A percentile compares a stretch with the other conserved stretches of the same genome.
Conservation (phyloP, 2,329 filamentous ascomycete genomes). For the Trichoderma harzianum region DNA sequence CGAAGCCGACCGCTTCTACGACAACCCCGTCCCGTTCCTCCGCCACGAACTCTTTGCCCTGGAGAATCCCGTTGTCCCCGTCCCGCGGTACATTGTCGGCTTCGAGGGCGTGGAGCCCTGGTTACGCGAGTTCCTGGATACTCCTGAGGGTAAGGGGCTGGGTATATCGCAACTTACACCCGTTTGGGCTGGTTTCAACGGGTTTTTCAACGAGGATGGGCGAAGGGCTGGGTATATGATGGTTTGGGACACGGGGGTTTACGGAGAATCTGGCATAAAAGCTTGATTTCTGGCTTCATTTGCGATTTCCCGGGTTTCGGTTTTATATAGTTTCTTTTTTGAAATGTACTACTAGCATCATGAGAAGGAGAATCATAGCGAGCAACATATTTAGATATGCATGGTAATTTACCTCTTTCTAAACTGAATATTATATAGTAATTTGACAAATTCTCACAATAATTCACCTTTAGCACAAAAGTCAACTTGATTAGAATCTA, state of each 20-base stretch:
- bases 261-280: constrained; percentile 21
- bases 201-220: constrained; percentile 60
- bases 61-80: constrained; percentile 18
- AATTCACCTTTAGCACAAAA: neutral
- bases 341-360: neutral
- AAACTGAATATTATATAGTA: neutral
- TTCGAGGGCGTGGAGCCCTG: constrained; percentile 56
- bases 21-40: constrained; percentile 57
- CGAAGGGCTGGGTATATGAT: constrained; percentile 54
- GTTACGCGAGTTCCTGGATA: constrained; percentile 44
- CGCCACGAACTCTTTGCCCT: constrained; percentile 46
- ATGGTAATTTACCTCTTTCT: neutral
- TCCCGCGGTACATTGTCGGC: constrained; percentile 58
- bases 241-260: constrained; percentile 55
- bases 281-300: neutral
- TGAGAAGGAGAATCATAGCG: neutral
- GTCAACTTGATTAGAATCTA: neutral
- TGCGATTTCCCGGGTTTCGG: neutral
- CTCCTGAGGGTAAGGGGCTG: constrained; percentile 38
- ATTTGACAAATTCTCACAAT: neutral
- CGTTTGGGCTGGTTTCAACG: constrained; percentile 58
- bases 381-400: neutral
- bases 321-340: neutral
- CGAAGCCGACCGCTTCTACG: constrained; percentile 90
- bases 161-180: constrained; percentile 40